phyloP scores from a whole-genome alignment of 1,284 basidiomycete species.

The Sporisorium graminicola region DNA sequence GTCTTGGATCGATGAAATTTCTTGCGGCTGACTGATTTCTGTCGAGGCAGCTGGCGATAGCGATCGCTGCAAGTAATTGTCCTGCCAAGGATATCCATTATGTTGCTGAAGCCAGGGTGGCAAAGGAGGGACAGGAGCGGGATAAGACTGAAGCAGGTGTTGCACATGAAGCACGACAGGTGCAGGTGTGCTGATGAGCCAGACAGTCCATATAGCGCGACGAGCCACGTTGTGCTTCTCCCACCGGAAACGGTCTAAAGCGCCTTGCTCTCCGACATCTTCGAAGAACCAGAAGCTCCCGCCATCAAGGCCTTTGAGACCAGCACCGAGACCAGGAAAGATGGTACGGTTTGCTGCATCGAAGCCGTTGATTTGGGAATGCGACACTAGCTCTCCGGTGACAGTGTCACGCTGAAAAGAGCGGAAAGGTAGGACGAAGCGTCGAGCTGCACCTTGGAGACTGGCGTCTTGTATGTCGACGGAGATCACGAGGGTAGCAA shows the following conservation, averaged over 20 bases:
- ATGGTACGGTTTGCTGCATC: constrained; percentile 35
- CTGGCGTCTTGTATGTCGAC: constrained; percentile 28
- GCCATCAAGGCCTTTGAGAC: constrained; percentile 44
- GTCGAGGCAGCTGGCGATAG: not conserved
- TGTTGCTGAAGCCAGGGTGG: constrained; percentile 37
- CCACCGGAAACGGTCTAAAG: constrained; percentile 39
- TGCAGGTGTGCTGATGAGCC: constrained; percentile 50
- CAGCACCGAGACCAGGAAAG: constrained; percentile 49
- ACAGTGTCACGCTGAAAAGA: constrained; percentile 35
- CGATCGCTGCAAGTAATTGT: constrained; percentile 22
- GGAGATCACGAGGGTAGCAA: constrained; percentile 48
- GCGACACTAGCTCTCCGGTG: constrained; percentile 19
- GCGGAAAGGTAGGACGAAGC: constrained; percentile 51
- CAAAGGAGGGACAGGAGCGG: constrained; percentile 18
- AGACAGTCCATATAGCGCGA: constrained; percentile 56
- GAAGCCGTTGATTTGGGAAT: constrained; percentile 27
- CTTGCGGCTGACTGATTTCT: not conserved
- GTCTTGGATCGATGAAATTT: not conserved
- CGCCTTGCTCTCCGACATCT: constrained; percentile 50
- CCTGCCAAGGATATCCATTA: constrained; percentile 42
- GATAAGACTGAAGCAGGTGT: constrained; percentile 38
- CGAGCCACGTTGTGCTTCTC: constrained; percentile 33
- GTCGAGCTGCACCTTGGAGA: constrained; percentile 32
- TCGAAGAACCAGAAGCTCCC: constrained; percentile 60
- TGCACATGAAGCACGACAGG: constrained; percentile 37